Percentiles rank a stretch among this genome's conserved stretches.
These are phyloP conservation scores for Blastocystis sp. DNA, from an alignment of 352 stramenopile species.

Conservation along the genomic window DNA sequence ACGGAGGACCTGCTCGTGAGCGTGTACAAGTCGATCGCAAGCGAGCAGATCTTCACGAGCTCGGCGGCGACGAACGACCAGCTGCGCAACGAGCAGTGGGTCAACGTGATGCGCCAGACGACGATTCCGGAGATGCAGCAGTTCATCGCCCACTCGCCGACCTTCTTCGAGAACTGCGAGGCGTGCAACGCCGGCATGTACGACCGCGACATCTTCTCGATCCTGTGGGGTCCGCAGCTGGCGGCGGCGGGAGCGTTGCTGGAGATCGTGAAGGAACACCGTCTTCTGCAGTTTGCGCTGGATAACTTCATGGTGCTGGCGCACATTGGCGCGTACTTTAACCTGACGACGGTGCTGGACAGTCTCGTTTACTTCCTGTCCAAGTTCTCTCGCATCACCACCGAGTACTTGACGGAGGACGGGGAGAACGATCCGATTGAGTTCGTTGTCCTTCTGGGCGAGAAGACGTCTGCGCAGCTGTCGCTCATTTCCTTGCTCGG, in stretches of 20 bases:
- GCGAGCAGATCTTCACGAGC: constrained; percentile 56
- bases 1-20: constrained; percentile 76
- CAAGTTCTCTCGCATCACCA: constrained; percentile 6
- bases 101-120: constrained; percentile 47
- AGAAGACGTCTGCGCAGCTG: background rate
- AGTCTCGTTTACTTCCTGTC: constrained; percentile 35
- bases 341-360: constrained; percentile 30
- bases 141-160: constrained; percentile 46
- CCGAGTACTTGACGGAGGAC: constrained; percentile 24
- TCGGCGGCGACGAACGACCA: constrained; percentile 23
- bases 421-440: constrained; percentile 50
- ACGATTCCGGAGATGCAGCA: constrained; percentile 3
- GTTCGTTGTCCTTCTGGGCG: constrained; percentile 10
- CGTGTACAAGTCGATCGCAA: constrained; percentile 69
- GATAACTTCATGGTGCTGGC: constrained; percentile 39
- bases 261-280: constrained; percentile 11
- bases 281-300: constrained; percentile 23
- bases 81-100: constrained; percentile 51
- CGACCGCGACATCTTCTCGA: constrained; percentile 55
- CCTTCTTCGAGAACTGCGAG: constrained; percentile 40
- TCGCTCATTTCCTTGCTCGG: constrained; percentile 39
- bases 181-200: constrained; percentile 34
- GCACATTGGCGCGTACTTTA: constrained; percentile 30
- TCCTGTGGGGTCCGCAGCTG: background rate
- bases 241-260: constrained; percentile 27